Conservation (phyloP, 2,329 filamentous ascomycete genomes). For the Xylaria sp. region DNA sequence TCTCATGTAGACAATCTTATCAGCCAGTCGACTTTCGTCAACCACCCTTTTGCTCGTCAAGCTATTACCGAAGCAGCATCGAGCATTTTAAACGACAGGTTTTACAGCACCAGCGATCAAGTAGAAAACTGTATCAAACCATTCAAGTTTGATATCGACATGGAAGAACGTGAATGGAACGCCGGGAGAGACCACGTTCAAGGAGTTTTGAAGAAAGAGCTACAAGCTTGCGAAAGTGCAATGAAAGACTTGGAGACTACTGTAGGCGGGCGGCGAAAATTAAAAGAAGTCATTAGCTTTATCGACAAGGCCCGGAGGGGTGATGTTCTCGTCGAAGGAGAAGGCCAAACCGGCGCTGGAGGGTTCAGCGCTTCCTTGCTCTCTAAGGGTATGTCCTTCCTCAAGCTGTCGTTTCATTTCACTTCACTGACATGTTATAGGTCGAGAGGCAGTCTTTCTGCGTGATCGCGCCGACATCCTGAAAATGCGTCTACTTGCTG, state of each 20-base stretch:
- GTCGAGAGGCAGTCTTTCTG: constrained; percentile 92
- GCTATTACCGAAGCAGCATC: constrained; percentile 93
- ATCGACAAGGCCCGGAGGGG: constrained; percentile 90
- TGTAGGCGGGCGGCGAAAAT: constrained; percentile 83
- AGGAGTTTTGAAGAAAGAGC: constrained; percentile 84
- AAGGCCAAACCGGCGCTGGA: constrained; percentile 84
- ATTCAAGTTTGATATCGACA: constrained; percentile 97
- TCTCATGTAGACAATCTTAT: constrained; percentile 83
- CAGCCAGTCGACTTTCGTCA: constrained; percentile 81
- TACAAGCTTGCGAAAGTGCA: constrained; percentile 84
- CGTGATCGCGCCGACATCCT: constrained; percentile 90
- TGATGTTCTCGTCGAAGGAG: constrained; percentile 84
- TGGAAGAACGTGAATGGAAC: constrained; percentile 89
- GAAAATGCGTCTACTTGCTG: constrained; percentile 86
- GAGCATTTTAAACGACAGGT: constrained; percentile 89
- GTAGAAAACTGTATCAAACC: constrained; percentile 99
- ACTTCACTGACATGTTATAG: constrained; percentile 56
- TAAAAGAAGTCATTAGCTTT: constrained; percentile 89
- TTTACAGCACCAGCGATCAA: constrained; percentile 97
- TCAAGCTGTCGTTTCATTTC: background rate
- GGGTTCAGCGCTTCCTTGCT: constrained; percentile 91
- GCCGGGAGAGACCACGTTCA: constrained; percentile 85
- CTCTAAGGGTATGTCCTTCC: constrained; percentile 71
- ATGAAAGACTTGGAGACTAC: constrained; percentile 77
- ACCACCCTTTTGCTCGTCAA: constrained; percentile 90